Evolutionary conservation across 345 rosid genomes (phyloP), one percentile per base, ranked within the genome.

Genomic region (Orychophragmus violaceus): DNA sequence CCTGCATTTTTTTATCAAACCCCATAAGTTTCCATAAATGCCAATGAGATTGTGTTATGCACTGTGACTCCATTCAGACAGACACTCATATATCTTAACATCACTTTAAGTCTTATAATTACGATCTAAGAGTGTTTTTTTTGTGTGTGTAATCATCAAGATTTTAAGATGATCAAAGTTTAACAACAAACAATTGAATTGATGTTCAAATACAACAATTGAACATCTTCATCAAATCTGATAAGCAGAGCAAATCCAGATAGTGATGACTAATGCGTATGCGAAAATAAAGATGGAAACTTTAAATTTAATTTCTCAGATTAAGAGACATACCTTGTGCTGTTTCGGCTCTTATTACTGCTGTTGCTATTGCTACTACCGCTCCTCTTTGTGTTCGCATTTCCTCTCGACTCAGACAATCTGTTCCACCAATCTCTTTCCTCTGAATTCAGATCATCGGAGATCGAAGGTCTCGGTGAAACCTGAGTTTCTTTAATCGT

Each of bases 351-450:
- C 66, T 36, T 55, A 28, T 10, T 56, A 36, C 80, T 85, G 72
- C 64, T 64, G 59, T 64, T 79, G 74, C 81, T 80, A 64, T 57
- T 76, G 27, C 82, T 77, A 39, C 77, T 78, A 69, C 82, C 76
- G 46, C 81, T 79, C 58, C 85, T 81, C 61, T 83, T 78, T 30
- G 74, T 65, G 66, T 90, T 83, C 41, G 76, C 82, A 27, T 76
- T 79, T 45, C 75, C 84, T 21, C 46, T 74, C 6, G 76, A 64
- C 0, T 60, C 77, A 4, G 80, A 45, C 53, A 51, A 53, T 64
- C 77, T 78, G 45, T 78, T 84, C 95, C 90, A 87, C 92, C 96
- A 85, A 19, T 89, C 90, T 66, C 77, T 73, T 33, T 83, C 90
- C 8, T 41, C 83, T 16, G 13, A 42, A 35, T 64, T 83, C 46